Conservation (phyloP, 2,329 filamentous ascomycete species). For the Aspergillus arachidicola region DNA sequence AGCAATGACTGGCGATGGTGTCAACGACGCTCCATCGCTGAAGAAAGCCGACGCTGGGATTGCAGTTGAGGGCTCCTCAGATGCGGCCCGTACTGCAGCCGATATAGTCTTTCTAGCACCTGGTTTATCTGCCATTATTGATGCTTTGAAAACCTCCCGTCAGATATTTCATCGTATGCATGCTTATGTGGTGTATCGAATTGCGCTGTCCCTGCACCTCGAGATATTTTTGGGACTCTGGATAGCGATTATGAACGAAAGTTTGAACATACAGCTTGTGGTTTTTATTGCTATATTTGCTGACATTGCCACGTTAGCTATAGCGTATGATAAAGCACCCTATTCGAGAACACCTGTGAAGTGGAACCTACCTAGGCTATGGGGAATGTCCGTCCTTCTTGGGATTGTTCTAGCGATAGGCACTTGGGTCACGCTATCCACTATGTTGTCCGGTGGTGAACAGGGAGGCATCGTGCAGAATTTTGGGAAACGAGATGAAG, state of each 20-base stretch:
- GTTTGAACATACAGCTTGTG: constrained; percentile 81
- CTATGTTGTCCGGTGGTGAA: constrained; percentile 70
- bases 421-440: constrained; percentile 87
- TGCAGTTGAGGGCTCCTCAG: constrained; percentile 88
- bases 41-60: constrained; percentile 98
- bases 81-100: constrained; percentile 85
- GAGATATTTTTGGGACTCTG: constrained; percentile 90
- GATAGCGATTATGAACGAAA: constrained; percentile 85
- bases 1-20: constrained; percentile 95
- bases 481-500: constrained; percentile 77
- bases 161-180: constrained; percentile 98
- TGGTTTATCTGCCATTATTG: constrained; percentile 88
- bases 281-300: constrained; percentile 96
- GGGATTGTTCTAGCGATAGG: constrained; percentile 79
- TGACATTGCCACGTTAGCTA: constrained; percentile 87
- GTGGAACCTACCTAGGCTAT: constrained; percentile 93
- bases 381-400: constrained; percentile 86
- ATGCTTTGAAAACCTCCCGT: constrained; percentile 87
- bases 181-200: constrained; percentile 93
- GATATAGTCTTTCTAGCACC: constrained; percentile 94
- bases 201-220: constrained; percentile 85
- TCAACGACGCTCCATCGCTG: constrained; percentile 89
- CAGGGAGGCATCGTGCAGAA: constrained; percentile 87
- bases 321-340: constrained; percentile 90
- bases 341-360: constrained; percentile 86